Evolutionary conservation across 2,329 filamentous ascomycete genomes (phyloP), one percentile per base, ranked within the genome.

Genomic region (Trichoderma sp.): DNA sequence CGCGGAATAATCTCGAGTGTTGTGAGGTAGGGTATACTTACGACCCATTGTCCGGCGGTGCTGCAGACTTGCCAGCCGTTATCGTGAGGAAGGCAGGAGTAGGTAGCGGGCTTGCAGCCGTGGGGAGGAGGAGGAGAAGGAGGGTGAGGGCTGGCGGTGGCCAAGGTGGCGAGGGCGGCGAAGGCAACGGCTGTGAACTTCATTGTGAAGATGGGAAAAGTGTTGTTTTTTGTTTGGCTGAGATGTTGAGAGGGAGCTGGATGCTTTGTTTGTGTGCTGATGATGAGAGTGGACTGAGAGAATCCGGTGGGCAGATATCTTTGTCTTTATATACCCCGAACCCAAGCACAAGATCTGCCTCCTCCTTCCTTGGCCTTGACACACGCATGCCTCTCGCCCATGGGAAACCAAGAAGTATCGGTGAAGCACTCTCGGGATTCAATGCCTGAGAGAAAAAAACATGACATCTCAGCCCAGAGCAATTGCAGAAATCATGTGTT

Each of bases 1-100:
- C n/a, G 52, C 61, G 7, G 9, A 4, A 19, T 19, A 17, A 12
- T 34, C 3, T 14, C 12, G 12, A 1, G 34, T 14, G 12, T 10
- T 39, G 10, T 39, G 3, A 4, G 30, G 28, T 28, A 28, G 28
- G 28, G 45, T 52, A 45, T 41, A 75, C 76, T 75, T 71, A 78
- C 77, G 52, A 74, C 73, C 72, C 73, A 78, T 44, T 68, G 48
- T 34, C 67, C 64, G 47, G 47, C 64, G 61, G 70, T 71, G 64
- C 72, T 70, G 74, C 77, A 78, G 57, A 76, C 69, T 56, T 72
- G 65, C 77, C 77, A 78, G 64, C 73, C 75, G 5, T 55, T 55
- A 48, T 51, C 63, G 63, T 72, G 57, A 15, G 58, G 39, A 21
- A 71, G 63, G 73, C 77, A 78, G 12, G 66, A 12, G 68, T 78